Conservation (phyloP, 495 filamentous ascomycete species). For the Chaetomidium leptoderma region DNA sequence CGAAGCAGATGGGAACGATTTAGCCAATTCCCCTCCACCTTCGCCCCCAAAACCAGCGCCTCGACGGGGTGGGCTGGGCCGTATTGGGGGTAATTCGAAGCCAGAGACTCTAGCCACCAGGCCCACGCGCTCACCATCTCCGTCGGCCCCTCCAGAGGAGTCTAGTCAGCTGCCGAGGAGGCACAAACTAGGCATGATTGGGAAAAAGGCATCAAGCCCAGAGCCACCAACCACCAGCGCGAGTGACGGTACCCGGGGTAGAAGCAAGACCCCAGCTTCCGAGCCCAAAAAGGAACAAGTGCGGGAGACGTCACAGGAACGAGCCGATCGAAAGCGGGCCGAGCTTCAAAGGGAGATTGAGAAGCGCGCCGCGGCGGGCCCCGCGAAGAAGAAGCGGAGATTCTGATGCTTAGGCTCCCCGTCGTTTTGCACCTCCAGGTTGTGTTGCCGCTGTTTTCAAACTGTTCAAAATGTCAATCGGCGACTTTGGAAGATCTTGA, state of each 20-base stretch:
- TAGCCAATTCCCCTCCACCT: neutral
- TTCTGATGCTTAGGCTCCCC: conserved; percentile 36
- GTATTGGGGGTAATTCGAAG: conserved; percentile 40
- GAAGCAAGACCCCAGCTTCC: conserved; percentile 16
- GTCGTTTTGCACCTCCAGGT: neutral
- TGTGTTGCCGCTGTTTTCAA: no score
- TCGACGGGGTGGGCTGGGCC: conserved; percentile 35
- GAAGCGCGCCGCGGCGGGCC: conserved; percentile 56
- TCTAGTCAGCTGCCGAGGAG: conserved; percentile 14
- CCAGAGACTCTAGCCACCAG: conserved; percentile 6
- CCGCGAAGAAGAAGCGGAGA: conserved; percentile 65
- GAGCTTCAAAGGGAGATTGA: conserved; percentile 63
- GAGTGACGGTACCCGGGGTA: conserved; percentile 19
- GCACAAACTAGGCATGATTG: conserved; percentile 38
- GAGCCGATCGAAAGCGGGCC: conserved; percentile 58
- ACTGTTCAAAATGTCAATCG: no score
- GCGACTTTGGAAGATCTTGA: no score
- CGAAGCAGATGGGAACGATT: conserved; percentile 27
- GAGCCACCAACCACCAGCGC: conserved; percentile 14
- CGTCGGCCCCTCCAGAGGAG: conserved; percentile 5
- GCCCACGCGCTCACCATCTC: conserved; percentile 19
- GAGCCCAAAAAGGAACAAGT: conserved; percentile 12
- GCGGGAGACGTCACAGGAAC: conserved; percentile 49
- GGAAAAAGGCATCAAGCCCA: conserved; percentile 24
- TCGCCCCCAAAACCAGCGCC: conserved; percentile 23